Conservation (phyloP, 1,284 basidiomycete species). For the Polyporus tsugae region DNA sequence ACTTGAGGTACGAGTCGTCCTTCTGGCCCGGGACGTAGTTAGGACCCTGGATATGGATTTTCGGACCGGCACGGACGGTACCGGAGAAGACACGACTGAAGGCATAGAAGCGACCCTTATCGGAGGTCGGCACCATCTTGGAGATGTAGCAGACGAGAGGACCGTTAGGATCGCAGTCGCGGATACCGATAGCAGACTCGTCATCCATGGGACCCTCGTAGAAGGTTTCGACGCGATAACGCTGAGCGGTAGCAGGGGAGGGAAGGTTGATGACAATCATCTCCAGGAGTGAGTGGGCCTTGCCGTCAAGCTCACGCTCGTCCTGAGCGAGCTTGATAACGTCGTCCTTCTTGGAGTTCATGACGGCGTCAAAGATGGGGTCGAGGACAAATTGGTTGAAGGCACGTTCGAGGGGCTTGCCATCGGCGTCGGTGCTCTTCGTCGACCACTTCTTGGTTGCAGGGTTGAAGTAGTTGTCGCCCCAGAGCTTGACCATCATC, state of each 20-base stretch:
- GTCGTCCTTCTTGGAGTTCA: slow-evolving; percentile 99
- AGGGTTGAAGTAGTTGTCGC: slow-evolving; percentile 99
- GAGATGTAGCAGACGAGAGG: slow-evolving; percentile 99
- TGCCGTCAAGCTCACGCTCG: slow-evolving; percentile 96
- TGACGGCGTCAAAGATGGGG: slow-evolving; percentile 99
- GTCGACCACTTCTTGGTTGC: slow-evolving; percentile 98
- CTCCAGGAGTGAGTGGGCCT: slow-evolving; percentile 96
- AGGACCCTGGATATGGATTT: slow-evolving; percentile 99
- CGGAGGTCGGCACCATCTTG: slow-evolving; percentile 99
- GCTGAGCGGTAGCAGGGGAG: slow-evolving; percentile 96
- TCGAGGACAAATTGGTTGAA: slow-evolving; percentile 98
- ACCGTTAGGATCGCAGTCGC: slow-evolving; percentile 97
- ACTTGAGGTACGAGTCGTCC: slow-evolving; percentile 98
- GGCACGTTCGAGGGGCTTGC: slow-evolving; percentile 90
- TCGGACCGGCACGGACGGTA: slow-evolving; percentile 96
- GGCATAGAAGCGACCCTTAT: slow-evolving; percentile 75
- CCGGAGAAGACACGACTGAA: too few species aligned
- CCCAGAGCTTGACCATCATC: slow-evolving; percentile 99
- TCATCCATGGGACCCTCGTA: slow-evolving; percentile 99
- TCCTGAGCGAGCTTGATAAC: slow-evolving; percentile 90
- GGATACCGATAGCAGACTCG: slow-evolving; percentile 98
- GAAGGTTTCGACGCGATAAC: slow-evolving; percentile 99
- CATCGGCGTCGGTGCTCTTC: slow-evolving; percentile 80
- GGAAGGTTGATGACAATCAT: slow-evolving; percentile 99
- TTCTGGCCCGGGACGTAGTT: slow-evolving; percentile 99